Percentiles rank a stretch among this genome's conserved stretches.
phyloP scores from a whole-genome alignment of 495 filamentous ascomycete species.

The Daldinia caldariorum region DNA sequence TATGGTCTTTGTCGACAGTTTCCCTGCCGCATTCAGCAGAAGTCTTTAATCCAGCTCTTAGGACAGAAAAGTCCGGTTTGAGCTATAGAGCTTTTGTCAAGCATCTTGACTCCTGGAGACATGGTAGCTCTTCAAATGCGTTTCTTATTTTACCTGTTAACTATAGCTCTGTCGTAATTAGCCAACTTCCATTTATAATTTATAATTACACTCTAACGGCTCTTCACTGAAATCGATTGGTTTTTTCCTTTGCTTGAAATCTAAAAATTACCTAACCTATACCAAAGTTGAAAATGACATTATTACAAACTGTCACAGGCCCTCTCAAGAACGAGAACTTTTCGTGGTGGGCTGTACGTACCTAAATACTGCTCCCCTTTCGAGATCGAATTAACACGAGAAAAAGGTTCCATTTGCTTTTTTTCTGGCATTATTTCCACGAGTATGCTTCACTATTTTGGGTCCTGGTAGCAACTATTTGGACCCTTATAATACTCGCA shows the following conservation, averaged over 20 bases:
- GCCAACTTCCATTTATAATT: not conserved
- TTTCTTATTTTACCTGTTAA: no score
- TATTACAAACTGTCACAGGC: not conserved
- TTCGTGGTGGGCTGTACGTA: constrained; percentile 9
- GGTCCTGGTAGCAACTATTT: not conserved
- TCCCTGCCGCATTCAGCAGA: constrained; percentile 7
- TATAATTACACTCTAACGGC: not conserved
- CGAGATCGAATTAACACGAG: not conserved
- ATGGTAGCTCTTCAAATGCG: not conserved
- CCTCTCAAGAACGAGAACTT: not conserved
- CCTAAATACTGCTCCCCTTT: not conserved
- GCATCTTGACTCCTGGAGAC: not conserved
- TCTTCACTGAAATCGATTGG: no score
- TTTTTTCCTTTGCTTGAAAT: no score
- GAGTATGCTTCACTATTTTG: not conserved
- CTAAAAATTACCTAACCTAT: no score
- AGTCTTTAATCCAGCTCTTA: constrained; percentile 1
- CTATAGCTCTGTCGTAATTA: not conserved
- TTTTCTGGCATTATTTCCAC: constrained; percentile 2
- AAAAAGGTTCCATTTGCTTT: constrained; percentile 4
- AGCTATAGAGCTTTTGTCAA: not conserved
- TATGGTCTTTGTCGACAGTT: not conserved
- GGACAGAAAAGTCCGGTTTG: not conserved
- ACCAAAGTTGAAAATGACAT: no score
- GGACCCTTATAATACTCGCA: not conserved